phyloP scores from a whole-genome alignment of 2,329 filamentous ascomycete species.

The Diplodia intermedia region DNA sequence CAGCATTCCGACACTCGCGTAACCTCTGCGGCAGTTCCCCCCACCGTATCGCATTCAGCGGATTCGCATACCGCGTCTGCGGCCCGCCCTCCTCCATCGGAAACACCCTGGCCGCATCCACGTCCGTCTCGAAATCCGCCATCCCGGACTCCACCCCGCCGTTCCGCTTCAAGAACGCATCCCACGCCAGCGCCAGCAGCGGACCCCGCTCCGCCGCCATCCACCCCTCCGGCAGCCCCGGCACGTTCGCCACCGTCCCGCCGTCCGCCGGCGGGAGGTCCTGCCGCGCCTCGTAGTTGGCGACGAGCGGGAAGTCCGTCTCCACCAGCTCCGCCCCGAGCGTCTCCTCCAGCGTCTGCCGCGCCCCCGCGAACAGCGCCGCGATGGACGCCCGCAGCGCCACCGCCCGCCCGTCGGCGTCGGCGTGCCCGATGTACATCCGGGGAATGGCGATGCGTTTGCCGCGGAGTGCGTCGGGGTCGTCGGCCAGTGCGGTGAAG shows the following conservation, averaged over 20 bases:
- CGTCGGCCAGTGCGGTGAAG: slow-evolving; percentile 36
- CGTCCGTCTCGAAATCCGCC: slow-evolving; percentile 37
- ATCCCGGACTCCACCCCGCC: too few species aligned
- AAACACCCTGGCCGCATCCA: slow-evolving; percentile 37
- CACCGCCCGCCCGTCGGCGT: slow-evolving; percentile 39
- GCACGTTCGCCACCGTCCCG: slow-evolving; percentile 51
- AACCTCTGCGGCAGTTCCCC: neutral
- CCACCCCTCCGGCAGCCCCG: slow-evolving; percentile 55
- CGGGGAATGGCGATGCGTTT: slow-evolving; percentile 56
- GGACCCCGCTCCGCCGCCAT: slow-evolving; percentile 55
- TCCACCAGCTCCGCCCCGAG: slow-evolving; percentile 54
- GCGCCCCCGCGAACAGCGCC: slow-evolving; percentile 44
- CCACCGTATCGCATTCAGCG: neutral
- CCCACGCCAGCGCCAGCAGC: slow-evolving; percentile 61
- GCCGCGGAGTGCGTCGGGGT: slow-evolving; percentile 46
- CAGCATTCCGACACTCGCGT: neutral
- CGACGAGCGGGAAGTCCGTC: slow-evolving; percentile 56
- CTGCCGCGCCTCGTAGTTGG: slow-evolving; percentile 51
- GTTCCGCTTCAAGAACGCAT: slow-evolving; percentile 54
- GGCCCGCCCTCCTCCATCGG: slow-evolving; percentile 36
- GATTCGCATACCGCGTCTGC: slow-evolving; percentile 41
- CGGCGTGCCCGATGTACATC: slow-evolving; percentile 55
- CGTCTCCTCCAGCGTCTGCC: slow-evolving; percentile 48
- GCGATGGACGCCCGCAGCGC: slow-evolving; percentile 47
- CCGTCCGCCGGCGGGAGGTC: slow-evolving; percentile 42